These are phyloP conservation scores for Novakomyces olei DNA, from an alignment of 805 yeast genomes.

Conservation along the genomic window DNA sequence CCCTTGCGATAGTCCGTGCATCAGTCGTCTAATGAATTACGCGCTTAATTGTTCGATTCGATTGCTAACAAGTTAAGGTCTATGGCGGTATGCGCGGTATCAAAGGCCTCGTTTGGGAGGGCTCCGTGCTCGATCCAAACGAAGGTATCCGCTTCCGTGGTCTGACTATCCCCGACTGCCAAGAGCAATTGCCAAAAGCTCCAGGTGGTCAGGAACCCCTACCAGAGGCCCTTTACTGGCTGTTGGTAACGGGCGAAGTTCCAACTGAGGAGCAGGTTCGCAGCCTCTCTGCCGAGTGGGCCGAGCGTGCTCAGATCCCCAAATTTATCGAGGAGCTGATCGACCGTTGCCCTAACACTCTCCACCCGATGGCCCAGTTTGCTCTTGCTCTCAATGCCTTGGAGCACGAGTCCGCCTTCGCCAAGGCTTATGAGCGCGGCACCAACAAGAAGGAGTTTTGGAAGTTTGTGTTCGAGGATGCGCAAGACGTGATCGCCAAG, in stretches of 20 bases:
- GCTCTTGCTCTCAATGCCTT: slow-evolving; percentile 63
- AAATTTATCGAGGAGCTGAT: slow-evolving; percentile 51
- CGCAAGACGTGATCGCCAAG: slow-evolving; percentile 59
- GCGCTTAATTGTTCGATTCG: too few relatives aligned
- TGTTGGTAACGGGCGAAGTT: slow-evolving; percentile 59
- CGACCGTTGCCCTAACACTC: slow-evolving; percentile 49
- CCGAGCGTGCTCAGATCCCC: slow-evolving; percentile 58
- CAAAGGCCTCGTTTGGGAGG: slow-evolving; percentile 57
- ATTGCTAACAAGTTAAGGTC: too few relatives aligned
- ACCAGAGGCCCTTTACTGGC: slow-evolving; percentile 62
- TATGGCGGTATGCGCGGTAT: slow-evolving; percentile 79
- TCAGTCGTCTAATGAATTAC: too few relatives aligned
- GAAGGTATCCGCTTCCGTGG: slow-evolving; percentile 69
- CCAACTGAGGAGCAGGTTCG: slow-evolving; percentile 52
- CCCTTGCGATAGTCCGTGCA: too few relatives aligned
- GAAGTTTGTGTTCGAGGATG: slow-evolving; percentile 65
- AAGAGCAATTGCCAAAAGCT: slow-evolving; percentile 50
- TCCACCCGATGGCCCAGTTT: slow-evolving; percentile 83
- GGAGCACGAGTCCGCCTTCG: slow-evolving; percentile 62
- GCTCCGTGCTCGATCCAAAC: slow-evolving; percentile 52
- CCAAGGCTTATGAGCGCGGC: slow-evolving; percentile 70
- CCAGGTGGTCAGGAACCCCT: slow-evolving; percentile 35
- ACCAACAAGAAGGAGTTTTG: slow-evolving; percentile 64
- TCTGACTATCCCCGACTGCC: slow-evolving; percentile 57
- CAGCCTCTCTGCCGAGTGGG: slow-evolving; percentile 52